Base-by-base conservation (phyloP, 768 basidiomycete genomes). In the Collybia sordida region DNA sequence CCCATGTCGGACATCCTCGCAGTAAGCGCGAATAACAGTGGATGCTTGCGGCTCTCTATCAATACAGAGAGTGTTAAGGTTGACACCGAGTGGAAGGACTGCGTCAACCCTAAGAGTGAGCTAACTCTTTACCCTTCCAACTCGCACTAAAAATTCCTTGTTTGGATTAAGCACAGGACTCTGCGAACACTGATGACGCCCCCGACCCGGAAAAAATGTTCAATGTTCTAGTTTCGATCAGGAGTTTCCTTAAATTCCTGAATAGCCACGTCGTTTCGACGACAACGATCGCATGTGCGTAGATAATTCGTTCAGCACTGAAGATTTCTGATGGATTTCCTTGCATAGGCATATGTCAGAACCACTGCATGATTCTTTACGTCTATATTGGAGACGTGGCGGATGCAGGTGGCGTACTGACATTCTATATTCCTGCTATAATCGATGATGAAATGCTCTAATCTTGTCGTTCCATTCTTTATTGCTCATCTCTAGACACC, bases 371-470 rank as follows among this genome's bases (percentile, higher is more conserved):
- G 51, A 93, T 94, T 56, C 77, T 93, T 44, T 94, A 93, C 55
- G 90, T 93, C 47, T 94, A 93, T 61, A 86, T 93, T 38, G 92
- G 92, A 8, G 85, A 90, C 25, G 77, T 85, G 9, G 80, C 81
- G 4, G 84, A 90, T 49, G 82, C 86, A 0, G 89, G 91, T 39
- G 92, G 90, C 2, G 88, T 94, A 36, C 72, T 94, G 54, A 94
- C 92, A 2, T 93, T 89, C 62, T 94, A 93, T 60, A 84, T 94
- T 45, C 92, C 92, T 37, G 88, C 86, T 1, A 80, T 89, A 34
- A 75, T 87, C 39, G 82, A 85, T 37, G 86, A 84, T 48, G 68
- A 66, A 40, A 31, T 11, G 9, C 31, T 31, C 5, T 31, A 31
- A 31, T 31, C 27, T 27, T 5, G 11, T 27, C 11, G 27, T 11